Evolutionary conservation across 331 rosid species (phyloP).

Genomic region (Malus hybrid): DNA sequence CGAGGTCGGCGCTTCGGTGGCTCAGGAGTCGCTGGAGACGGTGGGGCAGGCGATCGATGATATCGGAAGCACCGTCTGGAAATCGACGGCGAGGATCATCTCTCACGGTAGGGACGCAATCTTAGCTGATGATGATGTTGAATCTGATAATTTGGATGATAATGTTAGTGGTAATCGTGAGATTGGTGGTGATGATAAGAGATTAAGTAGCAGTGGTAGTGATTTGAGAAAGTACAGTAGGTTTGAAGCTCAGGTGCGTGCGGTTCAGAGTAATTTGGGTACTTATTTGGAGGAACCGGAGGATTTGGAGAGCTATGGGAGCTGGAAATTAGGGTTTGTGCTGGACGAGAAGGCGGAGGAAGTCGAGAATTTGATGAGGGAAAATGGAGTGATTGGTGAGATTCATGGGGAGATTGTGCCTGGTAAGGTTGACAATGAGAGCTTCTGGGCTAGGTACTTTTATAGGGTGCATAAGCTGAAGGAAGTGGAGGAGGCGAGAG

Average conservation of each 20-base stretch:
- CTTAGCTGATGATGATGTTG: slow-evolving; percentile 33
- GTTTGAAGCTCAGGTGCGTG: slow-evolving; percentile 56
- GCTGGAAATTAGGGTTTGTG: slow-evolving; percentile 68
- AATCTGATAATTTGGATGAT: slow-evolving; percentile 39
- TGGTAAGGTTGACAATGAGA: slow-evolving; percentile 29
- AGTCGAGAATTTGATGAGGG: slow-evolving; percentile 47
- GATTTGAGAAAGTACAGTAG: slow-evolving; percentile 68
- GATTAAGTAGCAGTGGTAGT: slow-evolving; percentile 27
- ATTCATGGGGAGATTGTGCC: slow-evolving; percentile 64
- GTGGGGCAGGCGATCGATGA: slow-evolving; percentile 96
- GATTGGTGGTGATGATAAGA: background rate
- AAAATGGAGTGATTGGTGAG: slow-evolving; percentile 38
- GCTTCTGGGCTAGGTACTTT: slow-evolving; percentile 79
- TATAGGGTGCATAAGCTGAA: slow-evolving; percentile 61
- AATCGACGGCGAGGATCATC: slow-evolving; percentile 79
- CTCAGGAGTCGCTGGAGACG: slow-evolving; percentile 91
- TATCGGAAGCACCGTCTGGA: slow-evolving; percentile 82
- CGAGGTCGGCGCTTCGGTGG: slow-evolving; percentile 82
- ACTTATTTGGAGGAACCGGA: slow-evolving; percentile 79
- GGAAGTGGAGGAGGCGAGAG: slow-evolving; percentile 72
- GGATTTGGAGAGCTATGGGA: slow-evolving; percentile 45
- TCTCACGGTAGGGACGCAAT: slow-evolving; percentile 72
- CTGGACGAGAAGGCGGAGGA: slow-evolving; percentile 55
- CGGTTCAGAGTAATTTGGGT: slow-evolving; percentile 58
- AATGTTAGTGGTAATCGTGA: slow-evolving; percentile 2